Evolutionary conservation across 2,329 filamentous ascomycete species (phyloP), one percentile per base, ranked within the genome.

Genomic region (Metarhizium robertsii): DNA sequence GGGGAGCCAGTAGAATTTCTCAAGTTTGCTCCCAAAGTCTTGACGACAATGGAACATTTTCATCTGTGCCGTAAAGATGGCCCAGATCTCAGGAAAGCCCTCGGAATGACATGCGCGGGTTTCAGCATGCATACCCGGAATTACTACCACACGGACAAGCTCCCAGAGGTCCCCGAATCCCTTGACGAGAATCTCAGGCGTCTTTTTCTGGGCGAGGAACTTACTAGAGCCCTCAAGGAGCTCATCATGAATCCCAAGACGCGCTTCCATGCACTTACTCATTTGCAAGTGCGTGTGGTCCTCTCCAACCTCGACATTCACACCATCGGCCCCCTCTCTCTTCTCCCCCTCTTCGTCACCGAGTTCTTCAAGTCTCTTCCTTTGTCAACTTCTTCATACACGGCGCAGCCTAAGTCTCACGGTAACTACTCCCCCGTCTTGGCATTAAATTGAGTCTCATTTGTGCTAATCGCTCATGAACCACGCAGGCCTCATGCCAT

Each of bases 1-100:
- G 1, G 3, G 25, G 25, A 25, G 25, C 0, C 1, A 36, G 3
- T 1, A 8, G 34, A 4, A 36, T 13, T 36, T 13, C 0, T 4
- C 2, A 13, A 8, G 8, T 6, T 36, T 13, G 34, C 11, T 13
- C 34, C 34, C 34, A 11, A 13, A 13, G 11, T 36, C 34, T 13
- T 36, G 5, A 36, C 34, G 34, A 13, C 13, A 36, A 13, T 36
- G 34, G 1, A 1, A 1, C 25, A 25, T 25, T 25, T 25, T 1
- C 4, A 1, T 25, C 25, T 25, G 25, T 4, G 3, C 25, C 25
- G 32, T 11, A 11, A 34, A 2, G 32, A 34, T 34, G 32, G 10
- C 32, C 2, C 10, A 11, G 32, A 34, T 2, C 32, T 40, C 10
- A 40, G 5, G 13, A 25, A 25, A 7, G n/a, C 8, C 7, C 11